Conservation (phyloP, 495 filamentous ascomycete species). For the Terfezia boudieri region DNA sequence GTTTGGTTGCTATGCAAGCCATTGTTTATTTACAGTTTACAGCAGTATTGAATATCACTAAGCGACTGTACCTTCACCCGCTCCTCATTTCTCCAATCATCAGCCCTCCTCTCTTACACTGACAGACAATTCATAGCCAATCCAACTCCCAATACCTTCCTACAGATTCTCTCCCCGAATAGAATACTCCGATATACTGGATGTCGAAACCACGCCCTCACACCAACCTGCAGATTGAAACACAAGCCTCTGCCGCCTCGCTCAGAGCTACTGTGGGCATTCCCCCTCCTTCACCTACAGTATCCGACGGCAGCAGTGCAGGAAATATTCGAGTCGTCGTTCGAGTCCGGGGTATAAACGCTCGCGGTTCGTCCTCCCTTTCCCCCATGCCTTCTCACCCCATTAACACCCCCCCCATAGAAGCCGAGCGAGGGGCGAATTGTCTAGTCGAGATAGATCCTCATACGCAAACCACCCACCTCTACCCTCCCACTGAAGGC, state of each 20-base stretch:
- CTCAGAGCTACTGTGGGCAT: constrained; percentile 14
- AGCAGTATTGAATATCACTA: too few species aligned
- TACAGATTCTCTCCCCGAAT: too few species aligned
- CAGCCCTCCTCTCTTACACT: too few species aligned
- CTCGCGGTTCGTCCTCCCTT: neutral
- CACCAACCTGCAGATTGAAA: constrained; percentile 18
- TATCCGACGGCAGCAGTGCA: constrained; percentile 26
- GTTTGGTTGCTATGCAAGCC: too few species aligned
- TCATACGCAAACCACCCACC: constrained; percentile 51
- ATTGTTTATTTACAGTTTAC: too few species aligned
- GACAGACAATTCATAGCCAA: too few species aligned
- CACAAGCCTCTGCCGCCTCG: constrained; percentile 19
- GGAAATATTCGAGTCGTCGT: constrained; percentile 93
- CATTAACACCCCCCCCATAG: constrained; percentile 23
- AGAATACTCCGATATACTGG: too few species aligned
- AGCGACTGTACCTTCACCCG: too few species aligned
- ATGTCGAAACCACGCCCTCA: too few species aligned
- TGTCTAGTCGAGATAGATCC: constrained; percentile 88
- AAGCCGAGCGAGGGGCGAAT: constrained; percentile 53
- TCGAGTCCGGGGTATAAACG: constrained; percentile 38
- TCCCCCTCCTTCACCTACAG: neutral
- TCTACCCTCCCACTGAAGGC: constrained; percentile 40
- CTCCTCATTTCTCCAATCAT: too few species aligned
- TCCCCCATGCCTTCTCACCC: neutral
- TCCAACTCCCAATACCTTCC: too few species aligned